Conservation (phyloP, 2,329 filamentous ascomycete genomes). For the Gaeumannomyces tritici region DNA sequence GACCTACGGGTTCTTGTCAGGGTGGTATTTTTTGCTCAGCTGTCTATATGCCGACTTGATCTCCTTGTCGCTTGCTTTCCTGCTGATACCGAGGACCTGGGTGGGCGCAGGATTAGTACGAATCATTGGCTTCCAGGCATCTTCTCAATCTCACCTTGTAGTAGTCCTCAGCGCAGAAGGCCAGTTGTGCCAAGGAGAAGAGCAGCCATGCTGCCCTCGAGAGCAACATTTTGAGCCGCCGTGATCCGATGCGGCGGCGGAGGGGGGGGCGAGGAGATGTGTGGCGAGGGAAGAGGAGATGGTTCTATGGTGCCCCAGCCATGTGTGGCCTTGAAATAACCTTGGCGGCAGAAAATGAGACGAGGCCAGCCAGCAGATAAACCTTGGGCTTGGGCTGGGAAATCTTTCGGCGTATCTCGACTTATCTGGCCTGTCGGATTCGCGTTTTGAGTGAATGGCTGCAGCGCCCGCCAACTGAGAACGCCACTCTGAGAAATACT, state of each 20-base stretch:
- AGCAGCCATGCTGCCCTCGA: conserved; percentile 40
- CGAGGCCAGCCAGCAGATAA: background rate
- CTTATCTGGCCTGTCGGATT: background rate
- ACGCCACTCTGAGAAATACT: background rate
- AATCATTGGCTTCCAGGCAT: too few species aligned
- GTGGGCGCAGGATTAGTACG: background rate
- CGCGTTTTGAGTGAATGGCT: background rate
- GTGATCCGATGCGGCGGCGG: conserved; percentile 2
- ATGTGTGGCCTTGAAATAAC: background rate
- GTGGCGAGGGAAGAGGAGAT: background rate
- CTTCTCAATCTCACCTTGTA: conserved; percentile 52
- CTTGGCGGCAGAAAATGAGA: background rate
- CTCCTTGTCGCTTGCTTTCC: conserved; percentile 71
- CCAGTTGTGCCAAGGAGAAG: conserved; percentile 43
- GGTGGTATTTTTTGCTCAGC: conserved; percentile 91
- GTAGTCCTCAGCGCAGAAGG: conserved; percentile 58
- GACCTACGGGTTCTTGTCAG: conserved; percentile 91
- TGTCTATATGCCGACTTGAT: conserved; percentile 90
- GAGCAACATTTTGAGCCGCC: conserved; percentile 35
- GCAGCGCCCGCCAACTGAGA: background rate
- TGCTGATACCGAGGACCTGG: conserved; percentile 71
- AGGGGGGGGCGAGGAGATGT: background rate
- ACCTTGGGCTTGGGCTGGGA: background rate
- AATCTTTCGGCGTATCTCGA: background rate
- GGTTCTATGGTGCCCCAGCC: background rate